phyloP scores from a whole-genome alignment of 306 rosid species.

The Lathyrus sativus region DNA sequence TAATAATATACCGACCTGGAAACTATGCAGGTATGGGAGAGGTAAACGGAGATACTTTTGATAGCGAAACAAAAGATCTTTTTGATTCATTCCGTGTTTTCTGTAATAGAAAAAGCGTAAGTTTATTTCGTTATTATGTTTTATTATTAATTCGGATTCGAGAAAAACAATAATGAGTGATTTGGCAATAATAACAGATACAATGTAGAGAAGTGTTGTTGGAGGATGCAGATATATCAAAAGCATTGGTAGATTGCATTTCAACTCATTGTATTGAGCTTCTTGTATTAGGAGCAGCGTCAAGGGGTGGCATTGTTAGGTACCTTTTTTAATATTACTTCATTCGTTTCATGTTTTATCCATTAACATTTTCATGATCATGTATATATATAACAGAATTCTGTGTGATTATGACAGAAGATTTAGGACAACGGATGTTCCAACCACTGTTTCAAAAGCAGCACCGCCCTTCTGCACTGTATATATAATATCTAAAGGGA shows the following conservation, averaged over 20 bases:
- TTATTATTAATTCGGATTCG: too few species aligned
- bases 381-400: background rate
- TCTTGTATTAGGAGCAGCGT: constrained; percentile 75
- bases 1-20: constrained; percentile 8
- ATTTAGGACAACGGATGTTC: constrained; percentile 63
- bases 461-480: constrained; percentile 75
- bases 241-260: constrained; percentile 56
- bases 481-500: constrained; percentile 67
- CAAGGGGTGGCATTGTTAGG: constrained; percentile 67
- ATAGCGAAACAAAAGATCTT: constrained; percentile 60
- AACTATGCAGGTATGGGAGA: constrained; percentile 17
- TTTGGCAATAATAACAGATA: constrained; percentile 49
- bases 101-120: constrained; percentile 63
- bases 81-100: constrained; percentile 77
- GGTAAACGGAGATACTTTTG: constrained; percentile 32
- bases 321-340: constrained; percentile 2
- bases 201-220: constrained; percentile 66
- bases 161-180: too few species aligned
- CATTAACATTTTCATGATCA: background rate
- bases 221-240: constrained; percentile 61
- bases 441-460: constrained; percentile 57
- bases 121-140: too few species aligned
- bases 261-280: constrained; percentile 48
- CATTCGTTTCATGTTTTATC: background rate
- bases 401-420: constrained; percentile 47